A percentile compares a stretch with the other conserved stretches of the same genome.
These are phyloP conservation scores for Annulohypoxylon bovei DNA, from an alignment of 495 filamentous ascomycete species.

Conservation along the genomic window DNA sequence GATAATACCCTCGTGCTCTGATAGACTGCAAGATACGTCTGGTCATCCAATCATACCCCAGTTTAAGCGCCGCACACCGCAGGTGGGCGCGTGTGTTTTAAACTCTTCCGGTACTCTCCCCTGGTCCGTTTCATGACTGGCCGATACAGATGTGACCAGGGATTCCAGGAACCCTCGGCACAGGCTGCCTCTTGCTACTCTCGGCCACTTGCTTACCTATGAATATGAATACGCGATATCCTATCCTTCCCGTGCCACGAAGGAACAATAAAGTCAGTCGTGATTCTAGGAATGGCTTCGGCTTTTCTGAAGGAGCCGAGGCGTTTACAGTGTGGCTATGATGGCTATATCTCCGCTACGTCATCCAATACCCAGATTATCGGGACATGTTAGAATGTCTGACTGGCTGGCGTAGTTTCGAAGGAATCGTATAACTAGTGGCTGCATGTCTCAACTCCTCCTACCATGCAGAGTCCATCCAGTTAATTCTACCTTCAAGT, in stretches of 20 bases:
- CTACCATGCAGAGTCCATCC: neutral
- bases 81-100: conserved; percentile 44
- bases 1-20: conserved; percentile 12
- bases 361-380: conserved; percentile 33
- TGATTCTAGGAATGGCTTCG: neutral
- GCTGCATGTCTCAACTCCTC: neutral
- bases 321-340: conserved; percentile 4
- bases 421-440: neutral
- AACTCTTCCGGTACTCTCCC: conserved; percentile 6
- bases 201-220: conserved; percentile 1
- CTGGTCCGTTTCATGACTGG: conserved; percentile 43
- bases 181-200: conserved; percentile 21
- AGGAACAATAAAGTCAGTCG: neutral
- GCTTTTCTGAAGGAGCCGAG: conserved; percentile 7
- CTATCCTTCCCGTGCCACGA: neutral
- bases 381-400: conserved; percentile 12
- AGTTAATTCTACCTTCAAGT: neutral
- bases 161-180: conserved; percentile 13
- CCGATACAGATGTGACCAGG: conserved; percentile 17
- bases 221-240: neutral
- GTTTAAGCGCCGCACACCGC: conserved; percentile 37
- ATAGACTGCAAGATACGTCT: conserved; percentile 19
- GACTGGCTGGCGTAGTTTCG: neutral
- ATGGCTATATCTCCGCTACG: conserved; percentile 2
- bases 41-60: conserved; percentile 22